Evolutionary conservation across 1,284 basidiomycete species (phyloP).

Genomic region (Microbotryum saponariae): DNA sequence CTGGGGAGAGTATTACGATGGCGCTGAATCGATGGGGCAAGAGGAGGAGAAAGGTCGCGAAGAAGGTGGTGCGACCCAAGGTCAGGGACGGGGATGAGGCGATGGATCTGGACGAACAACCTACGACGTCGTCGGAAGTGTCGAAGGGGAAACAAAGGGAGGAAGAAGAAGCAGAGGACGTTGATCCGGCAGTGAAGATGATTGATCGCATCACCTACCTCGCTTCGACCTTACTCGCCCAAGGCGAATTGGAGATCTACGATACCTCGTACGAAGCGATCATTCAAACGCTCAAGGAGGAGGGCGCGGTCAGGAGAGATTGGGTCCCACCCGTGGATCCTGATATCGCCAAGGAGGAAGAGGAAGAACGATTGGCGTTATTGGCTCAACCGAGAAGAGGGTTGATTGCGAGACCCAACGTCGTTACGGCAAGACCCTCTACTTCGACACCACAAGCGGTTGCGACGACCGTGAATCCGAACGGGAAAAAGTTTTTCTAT

Average conservation of each 20-base stretch:
- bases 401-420: constrained; percentile 2
- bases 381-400: neutral
- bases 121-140: neutral
- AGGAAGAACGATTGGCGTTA: neutral
- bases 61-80: constrained; percentile 41
- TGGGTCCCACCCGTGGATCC: constrained; percentile 68
- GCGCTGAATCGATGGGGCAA: constrained; percentile 77
- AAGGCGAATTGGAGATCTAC: constrained; percentile 75
- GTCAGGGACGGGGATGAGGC: constrained; percentile 35
- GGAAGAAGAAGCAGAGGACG: neutral
- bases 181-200: constrained; percentile 36
- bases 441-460: neutral
- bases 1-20: constrained; percentile 83
- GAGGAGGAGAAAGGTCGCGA: constrained; percentile 60
- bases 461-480: neutral
- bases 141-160: neutral
- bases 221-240: constrained; percentile 65
- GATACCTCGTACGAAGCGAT: constrained; percentile 73
- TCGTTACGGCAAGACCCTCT: constrained; percentile 24
- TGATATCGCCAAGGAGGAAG: constrained; percentile 36
- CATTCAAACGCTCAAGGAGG: constrained; percentile 60
- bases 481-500: constrained; percentile 54
- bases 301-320: constrained; percentile 56
- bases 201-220: constrained; percentile 72
- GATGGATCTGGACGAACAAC: constrained; percentile 23